Base-by-base conservation (phyloP, 768 basidiomycete genomes). In the Mycena crocata region DNA sequence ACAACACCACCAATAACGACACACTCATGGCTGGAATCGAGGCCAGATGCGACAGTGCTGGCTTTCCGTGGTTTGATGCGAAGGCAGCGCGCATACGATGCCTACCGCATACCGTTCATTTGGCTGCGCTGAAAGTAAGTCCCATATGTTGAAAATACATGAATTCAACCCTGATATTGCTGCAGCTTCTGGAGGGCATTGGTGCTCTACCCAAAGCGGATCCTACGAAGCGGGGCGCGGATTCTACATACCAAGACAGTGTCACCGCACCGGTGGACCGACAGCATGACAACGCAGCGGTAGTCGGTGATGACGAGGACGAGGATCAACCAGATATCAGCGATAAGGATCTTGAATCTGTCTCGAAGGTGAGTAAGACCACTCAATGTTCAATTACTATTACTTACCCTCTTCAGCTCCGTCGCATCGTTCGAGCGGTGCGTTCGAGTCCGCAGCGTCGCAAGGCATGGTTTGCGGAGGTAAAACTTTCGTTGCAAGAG, bases 101-200 rank as follows among this genome's bases (percentile, higher is more conserved):
- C 59, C 61, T 75, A 52, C 74, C 73, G 10, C 74, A 75, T 57
- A 73, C 71, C 0, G 51, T 68, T 1, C 74, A 75, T 61, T 63
- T 73, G 4, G 68, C 73, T 37, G 74, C 64, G 15, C 23, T 72
- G 17, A 67, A 70, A 59, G 72, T 73, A 50, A 15, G 56, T 52
- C 28, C n/a, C 9, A 9, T 39, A 13, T 10, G 37, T 5, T 30
- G 5, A 26, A 65, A 31, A 26, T 35, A 14, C 35, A 42, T 17
- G 9, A 14, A 32, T 44, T n/a, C 24, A 4, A 44, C 2, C 15
- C 32, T 54, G n/a, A 44, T 64, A 17, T 46, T 21, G 48, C 51
- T 8, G 13, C 59, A 79, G 79, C 71, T 81, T 10, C 74, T 81
- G 1, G 74, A 80, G 49, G 75, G 60, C 2, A 79, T 80, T 42